Evolutionary conservation across 176 grass and related monocot genomes (phyloP), one percentile per base, ranked within the genome.

Genomic region (Cenchrus fungigraminus): DNA sequence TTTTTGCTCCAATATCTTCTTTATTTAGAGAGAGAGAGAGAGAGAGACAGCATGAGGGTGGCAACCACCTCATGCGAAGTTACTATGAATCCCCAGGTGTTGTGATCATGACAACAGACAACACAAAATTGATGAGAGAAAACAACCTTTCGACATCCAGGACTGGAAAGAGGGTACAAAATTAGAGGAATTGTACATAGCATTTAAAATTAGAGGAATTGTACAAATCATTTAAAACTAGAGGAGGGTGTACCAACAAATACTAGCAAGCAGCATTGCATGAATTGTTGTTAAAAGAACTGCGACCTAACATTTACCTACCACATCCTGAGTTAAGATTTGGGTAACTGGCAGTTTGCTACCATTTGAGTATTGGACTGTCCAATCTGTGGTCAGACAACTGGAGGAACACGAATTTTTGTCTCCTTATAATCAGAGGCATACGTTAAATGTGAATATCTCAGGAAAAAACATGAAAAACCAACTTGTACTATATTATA

Each of bases 171-270:
- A 4, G 25, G 17, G 9, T 58, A 58, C 3, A 60, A n/a, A 60
- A 60, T 22, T 25, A 22, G 57, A 60, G 57, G 57, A 60, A 76
- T 57, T 75, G 73, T 40, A 20, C 9, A 40, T 1, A 75, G 4
- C 15, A 64, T 78, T 74, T 49, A 57, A 65, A 84, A 84, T 5
- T 58, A 5, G 25, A 75, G 78, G 78, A 47, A 82, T 46, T 82
- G 65, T 71, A 29, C 20, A 71, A 45, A 44, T 0, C 37, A 34
- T 83, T 66, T 79, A 47, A 73, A 84, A 88, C 8, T 49, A 32
- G 4, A 58, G 78, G 85, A 87, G 50, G 85, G 68, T 87, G 40
- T 56, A 58, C 85, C 85, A 67, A 75, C 73, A 83, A 88, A 47
- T 73, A 25, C 59, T 62, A 79, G 32, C 20, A 29, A 47, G 12